Conservation (phyloP, 192 early-diverging fungal species). For the Podila minutissima region DNA sequence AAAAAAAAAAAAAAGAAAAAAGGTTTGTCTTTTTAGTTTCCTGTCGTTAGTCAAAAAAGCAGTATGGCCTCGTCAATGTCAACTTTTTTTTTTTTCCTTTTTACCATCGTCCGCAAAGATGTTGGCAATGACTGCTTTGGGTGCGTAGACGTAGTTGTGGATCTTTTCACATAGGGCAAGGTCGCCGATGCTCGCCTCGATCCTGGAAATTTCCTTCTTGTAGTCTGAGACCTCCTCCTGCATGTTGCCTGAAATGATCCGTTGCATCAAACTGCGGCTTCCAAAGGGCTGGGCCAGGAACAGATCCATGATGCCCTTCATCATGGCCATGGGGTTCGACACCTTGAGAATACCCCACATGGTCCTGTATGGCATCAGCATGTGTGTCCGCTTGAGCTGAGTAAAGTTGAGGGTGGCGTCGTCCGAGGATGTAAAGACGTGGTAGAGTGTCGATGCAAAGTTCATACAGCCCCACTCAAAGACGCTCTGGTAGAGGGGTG, state of each 20-base stretch:
- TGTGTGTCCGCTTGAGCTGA: constrained; percentile 62
- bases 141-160: constrained; percentile 54
- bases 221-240: constrained; percentile 60
- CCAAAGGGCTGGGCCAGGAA: constrained; percentile 71
- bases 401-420: constrained; percentile 55
- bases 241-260: constrained; percentile 65
- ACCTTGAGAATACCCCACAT: constrained; percentile 60
- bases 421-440: constrained; percentile 64
- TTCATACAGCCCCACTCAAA: constrained; percentile 69
- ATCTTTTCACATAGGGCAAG: constrained; percentile 59
- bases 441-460: constrained; percentile 64
- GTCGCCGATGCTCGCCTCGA: constrained; percentile 46
- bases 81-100: no score
- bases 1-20: neutral
- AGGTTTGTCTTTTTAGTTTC: neutral
- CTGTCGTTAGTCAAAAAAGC: neutral
- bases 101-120: constrained; percentile 36
- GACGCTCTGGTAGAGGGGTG: constrained; percentile 47
- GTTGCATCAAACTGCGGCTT: constrained; percentile 60
- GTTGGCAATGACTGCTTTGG: constrained; percentile 7
- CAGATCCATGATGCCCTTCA: constrained; percentile 65
- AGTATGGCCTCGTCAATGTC: no score
- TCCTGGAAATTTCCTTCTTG: constrained; percentile 55
- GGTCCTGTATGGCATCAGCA: constrained; percentile 61
- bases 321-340: constrained; percentile 65